Conservation (phyloP, 768 basidiomycete species). For the Boletus rex-veris region DNA sequence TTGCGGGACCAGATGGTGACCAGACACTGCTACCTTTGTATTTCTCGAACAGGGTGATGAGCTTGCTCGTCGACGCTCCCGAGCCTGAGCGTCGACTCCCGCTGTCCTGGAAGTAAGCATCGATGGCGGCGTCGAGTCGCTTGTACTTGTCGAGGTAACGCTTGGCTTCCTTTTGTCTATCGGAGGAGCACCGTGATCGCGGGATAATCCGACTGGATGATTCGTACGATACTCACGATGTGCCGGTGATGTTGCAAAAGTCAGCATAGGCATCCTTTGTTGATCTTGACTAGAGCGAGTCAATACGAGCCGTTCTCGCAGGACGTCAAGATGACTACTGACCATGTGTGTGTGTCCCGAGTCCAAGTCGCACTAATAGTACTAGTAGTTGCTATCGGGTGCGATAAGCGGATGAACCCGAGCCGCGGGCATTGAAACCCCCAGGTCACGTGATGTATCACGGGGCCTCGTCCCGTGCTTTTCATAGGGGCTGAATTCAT, state of each 20-base stretch:
- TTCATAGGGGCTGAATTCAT: background rate
- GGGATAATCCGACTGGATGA: background rate
- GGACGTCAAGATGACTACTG: conserved; percentile 2
- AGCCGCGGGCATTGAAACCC: conserved; percentile 19
- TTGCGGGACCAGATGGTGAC: background rate
- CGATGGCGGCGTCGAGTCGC: conserved; percentile 67
- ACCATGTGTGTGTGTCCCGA: conserved; percentile 20
- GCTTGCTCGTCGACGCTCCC: conserved; percentile 49
- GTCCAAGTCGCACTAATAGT: background rate
- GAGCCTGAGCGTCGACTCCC: conserved; percentile 4
- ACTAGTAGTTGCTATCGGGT: background rate
- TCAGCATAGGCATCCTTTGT: conserved; percentile 48
- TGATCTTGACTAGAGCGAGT: conserved; percentile 21
- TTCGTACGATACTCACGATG: conserved; percentile 49
- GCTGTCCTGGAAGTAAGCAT: conserved; percentile 63
- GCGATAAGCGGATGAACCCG: conserved; percentile 19
- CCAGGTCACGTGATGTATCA: conserved; percentile 19
- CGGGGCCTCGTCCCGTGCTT: background rate
- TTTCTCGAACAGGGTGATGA: conserved; percentile 56
- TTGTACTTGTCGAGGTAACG: conserved; percentile 69
- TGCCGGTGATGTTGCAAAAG: conserved; percentile 65
- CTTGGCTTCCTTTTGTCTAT: conserved; percentile 52
- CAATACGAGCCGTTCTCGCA: background rate
- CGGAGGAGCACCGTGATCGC: conserved; percentile 1
- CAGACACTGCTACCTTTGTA: conserved; percentile 54